These are phyloP conservation scores for Bocquillonia castaneifolia DNA, from an alignment of 441 rosid genomes.

Conservation along the genomic window DNA sequence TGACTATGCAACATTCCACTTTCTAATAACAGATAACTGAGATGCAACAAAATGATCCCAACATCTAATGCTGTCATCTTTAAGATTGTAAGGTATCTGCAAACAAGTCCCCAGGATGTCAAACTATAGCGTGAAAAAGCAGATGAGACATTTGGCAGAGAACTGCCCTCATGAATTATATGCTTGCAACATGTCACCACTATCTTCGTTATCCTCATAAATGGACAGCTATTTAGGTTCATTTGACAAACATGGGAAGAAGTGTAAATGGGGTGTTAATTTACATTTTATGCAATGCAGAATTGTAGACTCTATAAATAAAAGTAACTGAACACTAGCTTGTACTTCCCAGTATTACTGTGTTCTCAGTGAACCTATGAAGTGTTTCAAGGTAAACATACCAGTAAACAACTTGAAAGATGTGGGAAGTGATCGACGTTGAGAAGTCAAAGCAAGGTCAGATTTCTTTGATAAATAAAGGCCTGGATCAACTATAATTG, in stretches of 20 bases:
- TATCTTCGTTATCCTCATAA: neutral
- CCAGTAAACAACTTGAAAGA: conserved; percentile 89
- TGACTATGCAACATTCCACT: neutral
- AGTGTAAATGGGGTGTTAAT: neutral
- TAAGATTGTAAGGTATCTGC: neutral
- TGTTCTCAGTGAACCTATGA: conserved; percentile 2
- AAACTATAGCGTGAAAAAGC: neutral
- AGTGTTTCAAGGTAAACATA: conserved; percentile 22
- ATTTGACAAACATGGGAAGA: neutral
- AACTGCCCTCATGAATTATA: too few species aligned
- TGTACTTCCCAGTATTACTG: neutral
- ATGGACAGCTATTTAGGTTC: neutral
- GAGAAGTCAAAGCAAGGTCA: conserved; percentile 78
- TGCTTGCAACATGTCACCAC: neutral
- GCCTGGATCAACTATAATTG: conserved; percentile 88
- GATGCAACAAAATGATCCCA: conserved; percentile 5
- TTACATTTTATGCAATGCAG: neutral
- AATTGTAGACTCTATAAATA: neutral
- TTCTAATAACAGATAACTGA: neutral
- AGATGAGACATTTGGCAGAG: neutral
- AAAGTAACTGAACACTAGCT: neutral
- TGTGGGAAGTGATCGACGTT: conserved; percentile 77
- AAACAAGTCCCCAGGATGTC: neutral
- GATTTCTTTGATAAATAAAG: conserved; percentile 82
- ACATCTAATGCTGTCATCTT: neutral